Base-by-base conservation (phyloP, 805 yeast species). In the Candida coquimbonensis region DNA sequence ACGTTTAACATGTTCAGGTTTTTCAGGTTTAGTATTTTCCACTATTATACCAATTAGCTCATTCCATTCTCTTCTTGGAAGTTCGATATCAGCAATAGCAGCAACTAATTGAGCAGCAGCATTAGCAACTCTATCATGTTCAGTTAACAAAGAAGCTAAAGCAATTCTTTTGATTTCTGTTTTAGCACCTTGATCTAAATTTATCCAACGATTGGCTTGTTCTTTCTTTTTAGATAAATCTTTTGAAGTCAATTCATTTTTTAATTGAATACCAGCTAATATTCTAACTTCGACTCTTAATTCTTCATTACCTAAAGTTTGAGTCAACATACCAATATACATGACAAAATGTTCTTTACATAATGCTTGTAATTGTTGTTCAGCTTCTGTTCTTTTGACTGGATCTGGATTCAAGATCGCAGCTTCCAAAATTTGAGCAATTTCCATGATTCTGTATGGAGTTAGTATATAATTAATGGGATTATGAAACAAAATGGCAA, bases 61-160 rank as follows among this genome's bases (percentile, higher is more conserved):
- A 26, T 83, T 81, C 99, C 99, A 93, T 60, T 84, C 87, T 52
- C 75, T 74, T 51, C 83, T 70, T 39, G 97, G 97, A 52, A 93
- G 73, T 64, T 93, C 99, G 47, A 91, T 87, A 52, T 83, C 91
- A n/a, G 97, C 99, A 56, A 93, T 87, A 11, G 97, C 95, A 32
- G 98, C 96, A 43, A 93, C 91, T 53, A 91, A 73, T 70, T 91
- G 97, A 24, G 99, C 96, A 25, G 91, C 83, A 27, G 96, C 76
- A 47, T 81, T 80, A 31, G 95, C 93, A 46, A 91, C 96, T 58
- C 87, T 77, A 52, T 78, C 85, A 56, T 80, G 78, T n/a, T 69
- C 62, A 16, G 86, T 73, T 46, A 82, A 63, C 46, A 93, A 75
- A 3, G 90, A 78, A 38, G 68, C 66, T 42, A 91, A 64, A 0